phyloP scores from a whole-genome alignment of 2,329 filamentous ascomycete genomes.

The Colletotrichum chlorophyti region DNA sequence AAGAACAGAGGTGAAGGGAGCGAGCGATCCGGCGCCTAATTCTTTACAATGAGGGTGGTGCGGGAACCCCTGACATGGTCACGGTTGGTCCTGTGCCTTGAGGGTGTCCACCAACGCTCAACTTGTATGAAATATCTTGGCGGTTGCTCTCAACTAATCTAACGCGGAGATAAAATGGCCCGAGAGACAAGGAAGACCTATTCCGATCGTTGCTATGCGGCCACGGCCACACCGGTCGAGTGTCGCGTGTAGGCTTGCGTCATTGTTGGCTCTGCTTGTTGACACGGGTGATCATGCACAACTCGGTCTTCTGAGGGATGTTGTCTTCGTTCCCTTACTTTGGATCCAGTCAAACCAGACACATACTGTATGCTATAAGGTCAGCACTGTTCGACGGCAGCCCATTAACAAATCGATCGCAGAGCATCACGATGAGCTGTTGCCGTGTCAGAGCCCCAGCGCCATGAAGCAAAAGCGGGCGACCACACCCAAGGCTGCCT shows the following conservation, averaged over 20 bases:
- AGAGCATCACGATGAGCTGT: neutral
- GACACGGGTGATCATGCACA: neutral
- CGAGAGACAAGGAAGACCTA: neutral
- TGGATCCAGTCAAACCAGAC: no score
- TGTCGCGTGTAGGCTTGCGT: neutral
- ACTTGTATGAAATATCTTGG: neutral
- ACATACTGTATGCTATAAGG: no score
- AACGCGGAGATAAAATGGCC: neutral
- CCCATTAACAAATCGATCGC: neutral
- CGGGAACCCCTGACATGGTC: neutral
- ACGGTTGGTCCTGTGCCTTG: neutral
- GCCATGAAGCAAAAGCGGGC: neutral
- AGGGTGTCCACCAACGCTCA: neutral
- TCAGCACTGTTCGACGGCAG: neutral
- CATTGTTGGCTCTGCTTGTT: neutral
- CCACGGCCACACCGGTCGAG: neutral
- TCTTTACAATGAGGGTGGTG: neutral
- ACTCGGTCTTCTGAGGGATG: neutral
- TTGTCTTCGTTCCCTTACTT: neutral
- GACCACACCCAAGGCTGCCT: no score
- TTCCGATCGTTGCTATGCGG: neutral
- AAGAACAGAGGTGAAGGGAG: neutral
- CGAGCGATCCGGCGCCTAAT: neutral
- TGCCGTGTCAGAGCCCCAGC: neutral
- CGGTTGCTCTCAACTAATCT: neutral